phyloP scores from a whole-genome alignment of 2,329 filamentous ascomycete species.

The Pyrenophora seminiperda region DNA sequence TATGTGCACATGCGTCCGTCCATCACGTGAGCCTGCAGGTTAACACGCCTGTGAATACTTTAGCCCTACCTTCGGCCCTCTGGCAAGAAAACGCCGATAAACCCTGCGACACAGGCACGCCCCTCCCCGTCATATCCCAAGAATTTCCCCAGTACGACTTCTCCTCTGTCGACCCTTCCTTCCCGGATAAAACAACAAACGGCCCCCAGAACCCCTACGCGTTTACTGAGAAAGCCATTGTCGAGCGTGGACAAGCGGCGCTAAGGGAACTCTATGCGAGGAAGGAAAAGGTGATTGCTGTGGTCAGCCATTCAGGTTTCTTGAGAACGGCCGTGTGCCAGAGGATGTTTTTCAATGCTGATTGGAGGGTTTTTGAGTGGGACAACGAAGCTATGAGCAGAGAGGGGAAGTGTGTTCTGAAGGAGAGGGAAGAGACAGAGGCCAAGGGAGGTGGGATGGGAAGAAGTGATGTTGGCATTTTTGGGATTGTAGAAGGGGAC shows the following conservation, averaged over 20 bases:
- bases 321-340: conserved; percentile 63
- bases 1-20: too few species aligned
- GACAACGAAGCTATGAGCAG: conserved; percentile 54
- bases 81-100: conserved; percentile 64
- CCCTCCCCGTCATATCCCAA: conserved; percentile 50
- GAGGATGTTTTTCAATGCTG: conserved; percentile 60
- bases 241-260: conserved; percentile 60
- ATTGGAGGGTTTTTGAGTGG: conserved; percentile 68
- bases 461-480: conserved; percentile 51
- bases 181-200: conserved; percentile 64
- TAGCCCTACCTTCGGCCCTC: conserved; percentile 61
- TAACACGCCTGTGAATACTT: neutral
- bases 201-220: conserved; percentile 54
- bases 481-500: conserved; percentile 30
- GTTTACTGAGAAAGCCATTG: conserved; percentile 59
- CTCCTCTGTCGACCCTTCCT: conserved; percentile 61
- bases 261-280: conserved; percentile 59
- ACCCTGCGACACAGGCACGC: conserved; percentile 66
- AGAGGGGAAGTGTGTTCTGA: conserved; percentile 47
- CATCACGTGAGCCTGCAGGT: neutral
- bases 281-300: conserved; percentile 66
- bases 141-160: conserved; percentile 65
- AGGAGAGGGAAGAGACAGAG: conserved; percentile 58
- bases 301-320: conserved; percentile 70
- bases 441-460: conserved; percentile 58